Conservation (phyloP, 169 alveolate genomes). For the Cytauxzoon felis region DNA sequence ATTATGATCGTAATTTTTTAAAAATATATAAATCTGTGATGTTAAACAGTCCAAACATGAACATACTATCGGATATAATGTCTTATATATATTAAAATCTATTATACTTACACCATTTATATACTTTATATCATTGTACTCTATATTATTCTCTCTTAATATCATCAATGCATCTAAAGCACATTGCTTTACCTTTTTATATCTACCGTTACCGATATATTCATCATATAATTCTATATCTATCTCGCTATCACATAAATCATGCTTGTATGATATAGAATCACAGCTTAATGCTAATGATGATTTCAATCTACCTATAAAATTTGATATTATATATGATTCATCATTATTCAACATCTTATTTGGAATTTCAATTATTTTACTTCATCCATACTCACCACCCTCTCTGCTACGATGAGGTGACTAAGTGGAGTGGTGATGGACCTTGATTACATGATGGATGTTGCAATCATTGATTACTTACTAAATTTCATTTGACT, state of each 20-base stretch:
- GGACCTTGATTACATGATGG: too few relatives aligned
- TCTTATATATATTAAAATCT: constrained; percentile 12
- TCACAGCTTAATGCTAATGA: constrained; percentile 48
- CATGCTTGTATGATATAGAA: constrained; percentile 9
- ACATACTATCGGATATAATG: constrained; percentile 35
- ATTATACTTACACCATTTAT: constrained; percentile 14
- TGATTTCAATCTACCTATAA: constrained; percentile 17
- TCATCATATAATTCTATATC: constrained; percentile 51
- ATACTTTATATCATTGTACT: constrained; percentile 13
- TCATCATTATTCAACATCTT: constrained; percentile 5
- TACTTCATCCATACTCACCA: too few relatives aligned
- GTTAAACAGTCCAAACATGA: constrained; percentile 40
- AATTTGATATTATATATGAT: constrained; percentile 39
- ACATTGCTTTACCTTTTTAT: constrained; percentile 41
- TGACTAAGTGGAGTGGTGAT: too few relatives aligned
- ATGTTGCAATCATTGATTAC: too few relatives aligned
- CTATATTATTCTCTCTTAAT: constrained; percentile 12
- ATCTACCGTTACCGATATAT: constrained; percentile 32
- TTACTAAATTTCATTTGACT: too few relatives aligned
- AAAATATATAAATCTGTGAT: constrained; percentile 18
- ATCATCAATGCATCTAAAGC: constrained; percentile 52
- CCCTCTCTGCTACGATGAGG: too few relatives aligned
- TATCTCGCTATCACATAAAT: constrained; percentile 23
- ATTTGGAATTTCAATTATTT: too few relatives aligned
- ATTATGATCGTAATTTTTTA: neutral